Percentiles rank a stretch among this genome's conserved stretches.
Evolutionary conservation across 495 filamentous ascomycete genomes (phyloP).

Genomic region (Viridothelium virens): DNA sequence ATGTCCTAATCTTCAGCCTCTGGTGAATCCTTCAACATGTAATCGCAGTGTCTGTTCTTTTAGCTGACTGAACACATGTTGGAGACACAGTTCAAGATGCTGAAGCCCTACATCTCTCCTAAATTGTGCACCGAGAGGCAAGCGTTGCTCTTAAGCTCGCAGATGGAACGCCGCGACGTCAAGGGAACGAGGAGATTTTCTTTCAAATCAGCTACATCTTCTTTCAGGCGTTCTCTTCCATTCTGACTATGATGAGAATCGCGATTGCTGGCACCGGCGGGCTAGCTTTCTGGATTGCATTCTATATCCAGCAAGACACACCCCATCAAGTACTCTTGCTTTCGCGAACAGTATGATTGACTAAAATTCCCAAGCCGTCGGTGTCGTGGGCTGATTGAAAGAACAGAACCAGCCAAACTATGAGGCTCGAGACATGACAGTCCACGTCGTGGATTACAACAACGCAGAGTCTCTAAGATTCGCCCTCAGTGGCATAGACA

Average conservation of each 20-base stretch:
- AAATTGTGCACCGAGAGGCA: not conserved
- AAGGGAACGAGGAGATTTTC: slow-evolving; percentile 20
- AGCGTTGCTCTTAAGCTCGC: not conserved
- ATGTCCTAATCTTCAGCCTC: slow-evolving; percentile 7
- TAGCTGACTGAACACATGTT: slow-evolving; percentile 9
- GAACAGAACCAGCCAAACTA: slow-evolving; percentile 33
- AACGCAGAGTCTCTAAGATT: slow-evolving; percentile 48
- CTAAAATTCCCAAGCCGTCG: not conserved
- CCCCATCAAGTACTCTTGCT: slow-evolving; percentile 61
- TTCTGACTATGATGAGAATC: slow-evolving; percentile 53
- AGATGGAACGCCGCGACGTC: slow-evolving; percentile 1
- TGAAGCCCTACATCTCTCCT: not conserved
- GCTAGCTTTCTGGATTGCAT: slow-evolving; percentile 56
- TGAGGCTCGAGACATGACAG: slow-evolving; percentile 45
- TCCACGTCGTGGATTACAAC: slow-evolving; percentile 57
- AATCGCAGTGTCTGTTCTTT: slow-evolving; percentile 2
- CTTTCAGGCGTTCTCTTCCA: not conserved
- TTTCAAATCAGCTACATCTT: slow-evolving; percentile 23
- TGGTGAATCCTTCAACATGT: slow-evolving; percentile 10
- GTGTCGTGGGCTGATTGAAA: not conserved
- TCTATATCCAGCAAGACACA: slow-evolving; percentile 47
- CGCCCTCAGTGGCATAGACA: slow-evolving; percentile 60
- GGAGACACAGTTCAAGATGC: not conserved
- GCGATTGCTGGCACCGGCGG: slow-evolving; percentile 66
- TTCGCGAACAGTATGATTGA: slow-evolving; percentile 48